Base-by-base conservation (phyloP, 257 asterid species). In the Nicotiana otophora region DNA sequence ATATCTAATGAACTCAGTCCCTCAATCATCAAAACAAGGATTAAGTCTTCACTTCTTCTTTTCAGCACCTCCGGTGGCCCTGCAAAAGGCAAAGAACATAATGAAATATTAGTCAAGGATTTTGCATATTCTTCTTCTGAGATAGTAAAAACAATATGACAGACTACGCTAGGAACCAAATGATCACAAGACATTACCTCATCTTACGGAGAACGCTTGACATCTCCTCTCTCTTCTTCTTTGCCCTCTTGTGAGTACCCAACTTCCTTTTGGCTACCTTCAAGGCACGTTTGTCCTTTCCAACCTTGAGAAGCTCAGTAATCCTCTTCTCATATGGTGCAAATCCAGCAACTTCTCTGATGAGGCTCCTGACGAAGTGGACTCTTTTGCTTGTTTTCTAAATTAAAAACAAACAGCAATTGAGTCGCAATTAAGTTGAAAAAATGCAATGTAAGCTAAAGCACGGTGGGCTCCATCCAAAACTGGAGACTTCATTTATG, bases 31-130 rank as follows among this genome's bases (percentile, higher is more conserved):
- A 66, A 83, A 81, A 75, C 6, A 51, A 58, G 83, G 23, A 48
- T 1, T 28, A 7, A 51, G 77, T 8, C 82, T 84, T 94, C 90
- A 95, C 94, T 95, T 93, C 92, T 95, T 93, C 97, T 93, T 93
- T 63, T 94, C 97, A 81, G 90, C 98, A 81, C 98, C 99, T 64
- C 97, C 99, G 31, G 94, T 94, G 69, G 98, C 97, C 97, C 98
- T 95, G 46, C 17, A 31, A 20, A 19, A 23, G 20, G 61, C 58
- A 2, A 28, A 12, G 46, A 51, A 57, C 81, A 82, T 5, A 23
- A 4, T 23, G 16, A 77, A 23, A 58, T 1, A 81, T 51, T 28
- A 72, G 70, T 65, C 7, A 28, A 12, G 53, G 74, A 28, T 3
- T 42, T 10, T 1, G 26, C 26, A 23, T 23, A 68, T 3, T 64